Evolutionary conservation across 108 stramenopile species (phyloP).

Genomic region (Skeletonema tropicum): DNA sequence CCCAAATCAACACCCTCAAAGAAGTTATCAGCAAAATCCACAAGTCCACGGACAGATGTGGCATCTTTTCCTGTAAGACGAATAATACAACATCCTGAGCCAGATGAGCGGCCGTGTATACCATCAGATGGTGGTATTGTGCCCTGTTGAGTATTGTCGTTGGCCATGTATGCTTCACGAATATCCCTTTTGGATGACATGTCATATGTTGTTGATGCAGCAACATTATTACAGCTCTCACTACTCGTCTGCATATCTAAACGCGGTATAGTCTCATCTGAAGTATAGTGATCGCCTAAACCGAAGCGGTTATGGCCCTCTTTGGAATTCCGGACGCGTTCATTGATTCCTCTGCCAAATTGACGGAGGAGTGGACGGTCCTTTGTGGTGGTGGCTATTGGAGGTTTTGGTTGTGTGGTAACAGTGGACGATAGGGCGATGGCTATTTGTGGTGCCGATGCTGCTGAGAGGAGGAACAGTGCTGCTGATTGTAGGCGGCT

Average conservation of each 20-base stretch:
- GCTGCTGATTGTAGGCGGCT: background rate
- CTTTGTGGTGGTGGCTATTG: background rate
- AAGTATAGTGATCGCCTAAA: conserved; percentile 23
- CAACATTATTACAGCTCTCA: background rate
- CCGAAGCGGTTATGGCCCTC: conserved; percentile 27
- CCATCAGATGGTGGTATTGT: background rate
- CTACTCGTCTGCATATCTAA: conserved; percentile 32
- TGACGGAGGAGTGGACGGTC: conserved; percentile 36
- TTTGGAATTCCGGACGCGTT: conserved; percentile 27
- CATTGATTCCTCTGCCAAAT: conserved; percentile 30
- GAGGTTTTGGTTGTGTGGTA: background rate
- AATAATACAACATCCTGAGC: conserved; percentile 43
- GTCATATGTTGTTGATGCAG: background rate
- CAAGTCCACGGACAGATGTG: conserved; percentile 30
- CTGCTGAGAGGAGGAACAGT: background rate
- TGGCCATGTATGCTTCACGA: conserved; percentile 24
- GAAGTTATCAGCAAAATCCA: conserved; percentile 34
- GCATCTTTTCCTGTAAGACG: conserved; percentile 38
- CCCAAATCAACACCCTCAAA: conserved; percentile 40
- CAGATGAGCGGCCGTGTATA: conserved; percentile 36
- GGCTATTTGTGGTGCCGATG: background rate
- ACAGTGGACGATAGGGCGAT: background rate
- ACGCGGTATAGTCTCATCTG: conserved; percentile 33
- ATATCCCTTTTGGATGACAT: conserved; percentile 20
- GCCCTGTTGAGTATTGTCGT: background rate